Evolutionary conservation across 768 basidiomycete genomes (phyloP).

Genomic region (Xerocomus spinulosus): DNA sequence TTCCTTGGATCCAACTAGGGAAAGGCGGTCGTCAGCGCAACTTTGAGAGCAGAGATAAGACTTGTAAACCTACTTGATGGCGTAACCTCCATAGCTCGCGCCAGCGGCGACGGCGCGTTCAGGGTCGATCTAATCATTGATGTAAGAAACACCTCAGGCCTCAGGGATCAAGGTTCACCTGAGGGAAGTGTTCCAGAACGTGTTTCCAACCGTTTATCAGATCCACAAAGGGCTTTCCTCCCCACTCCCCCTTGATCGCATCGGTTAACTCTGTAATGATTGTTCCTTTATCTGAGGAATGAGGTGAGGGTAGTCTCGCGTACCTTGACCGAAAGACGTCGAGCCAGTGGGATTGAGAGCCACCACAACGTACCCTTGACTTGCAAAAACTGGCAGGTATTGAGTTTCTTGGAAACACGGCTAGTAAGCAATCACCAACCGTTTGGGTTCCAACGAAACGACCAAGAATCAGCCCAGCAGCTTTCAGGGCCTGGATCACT

Average conservation of each 20-base stretch:
- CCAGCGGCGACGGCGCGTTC: slow-evolving; percentile 75
- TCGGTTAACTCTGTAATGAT: slow-evolving; percentile 62
- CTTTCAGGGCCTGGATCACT: slow-evolving; percentile 57
- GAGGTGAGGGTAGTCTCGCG: background rate
- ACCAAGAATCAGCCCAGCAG: slow-evolving; percentile 91
- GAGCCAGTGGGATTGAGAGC: slow-evolving; percentile 92
- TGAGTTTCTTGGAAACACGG: background rate
- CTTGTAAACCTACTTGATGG: slow-evolving; percentile 65
- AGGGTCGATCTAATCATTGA: slow-evolving; percentile 50
- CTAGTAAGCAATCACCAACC: slow-evolving; percentile 34
- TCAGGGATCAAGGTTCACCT: slow-evolving; percentile 38
- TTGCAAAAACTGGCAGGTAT: slow-evolving; percentile 59
- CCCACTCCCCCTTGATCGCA: slow-evolving; percentile 77
- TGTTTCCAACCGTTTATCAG: slow-evolving; percentile 72
- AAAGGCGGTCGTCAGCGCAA: slow-evolving; percentile 2
- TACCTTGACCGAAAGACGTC: slow-evolving; percentile 88
- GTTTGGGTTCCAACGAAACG: slow-evolving; percentile 89
- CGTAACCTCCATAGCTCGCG: slow-evolving; percentile 83
- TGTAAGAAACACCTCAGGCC: background rate
- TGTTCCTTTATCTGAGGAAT: slow-evolving; percentile 1
- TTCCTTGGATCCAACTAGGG: slow-evolving; percentile 88
- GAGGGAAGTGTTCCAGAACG: slow-evolving; percentile 60
- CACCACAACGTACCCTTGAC: slow-evolving; percentile 85
- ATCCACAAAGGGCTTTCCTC: slow-evolving; percentile 81
- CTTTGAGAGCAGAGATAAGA: background rate